phyloP scores from a whole-genome alignment of 331 rosid species.

The Quercus lobata region DNA sequence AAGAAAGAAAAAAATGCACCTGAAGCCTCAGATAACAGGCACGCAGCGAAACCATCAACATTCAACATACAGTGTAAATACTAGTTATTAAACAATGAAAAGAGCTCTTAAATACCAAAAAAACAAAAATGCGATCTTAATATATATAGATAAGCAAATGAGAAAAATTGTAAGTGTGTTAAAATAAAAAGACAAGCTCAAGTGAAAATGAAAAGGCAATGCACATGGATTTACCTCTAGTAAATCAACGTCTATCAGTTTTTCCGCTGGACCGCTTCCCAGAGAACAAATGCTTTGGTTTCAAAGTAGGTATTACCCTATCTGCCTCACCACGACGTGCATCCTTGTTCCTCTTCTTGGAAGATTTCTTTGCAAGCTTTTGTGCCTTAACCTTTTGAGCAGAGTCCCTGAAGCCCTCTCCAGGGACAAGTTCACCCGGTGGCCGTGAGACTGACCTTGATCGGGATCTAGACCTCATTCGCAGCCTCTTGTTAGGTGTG shows the following conservation, averaged over 20 bases:
- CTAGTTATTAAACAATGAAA: too few species aligned
- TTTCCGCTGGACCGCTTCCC: constrained; percentile 83
- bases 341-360: constrained; percentile 69
- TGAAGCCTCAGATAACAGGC: too few species aligned
- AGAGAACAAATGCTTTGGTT: constrained; percentile 81
- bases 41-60: too few species aligned
- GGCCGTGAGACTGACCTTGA: constrained; percentile 57
- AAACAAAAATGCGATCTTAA: not conserved
- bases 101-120: too few species aligned
- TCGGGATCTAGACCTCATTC: constrained; percentile 51
- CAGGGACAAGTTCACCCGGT: constrained; percentile 71
- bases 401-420: constrained; percentile 82
- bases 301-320: constrained; percentile 73
- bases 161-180: not conserved
- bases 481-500: constrained; percentile 65
- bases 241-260: constrained; percentile 61
- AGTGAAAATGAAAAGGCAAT: not conserved
- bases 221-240: constrained; percentile 12
- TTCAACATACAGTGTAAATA: too few species aligned
- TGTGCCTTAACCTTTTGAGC: constrained; percentile 68
- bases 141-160: not conserved
- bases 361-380: constrained; percentile 57
- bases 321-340: constrained; percentile 96
- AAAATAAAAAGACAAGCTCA: not conserved
- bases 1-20: too few species aligned